Base-by-base conservation (phyloP, 495 filamentous ascomycete genomes). In the Aspergillus funiculosus region DNA sequence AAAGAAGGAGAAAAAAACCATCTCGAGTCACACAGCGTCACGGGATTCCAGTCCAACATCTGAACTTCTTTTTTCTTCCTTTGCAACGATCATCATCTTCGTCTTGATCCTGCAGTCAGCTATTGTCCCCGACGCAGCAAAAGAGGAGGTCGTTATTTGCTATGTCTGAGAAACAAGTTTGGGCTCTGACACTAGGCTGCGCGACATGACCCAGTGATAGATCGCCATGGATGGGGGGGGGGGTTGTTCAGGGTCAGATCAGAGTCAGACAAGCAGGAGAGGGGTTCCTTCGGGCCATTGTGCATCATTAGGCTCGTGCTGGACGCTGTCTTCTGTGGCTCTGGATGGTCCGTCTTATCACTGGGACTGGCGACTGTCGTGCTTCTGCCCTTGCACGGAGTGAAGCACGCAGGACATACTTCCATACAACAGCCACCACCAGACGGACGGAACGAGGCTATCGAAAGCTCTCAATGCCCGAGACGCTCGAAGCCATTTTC, bases 11-110 rank as follows among this genome's bases (percentile, higher is more conserved):
- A 14, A 11, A 39, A 29, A 35, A 44, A 30, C 24, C 32, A 28
- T 21, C 37, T 21, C 24, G 28, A 25, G 41, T 51, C 20, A 17
- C 48, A 51, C 48, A 35, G 41, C 48, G 24, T 51, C 48, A 51
- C 48, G 41, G 34, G 48, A 27, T n/a, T n/a, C n/a, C n/a, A n/a
- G n/a, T n/a, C n/a, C n/a, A n/a, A n/a, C n/a, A n/a, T n/a, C n/a
- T n/a, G n/a, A n/a, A n/a, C n/a, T n/a, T n/a, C n/a, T n/a, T n/a
- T n/a, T n/a, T n/a, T n/a, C n/a, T n/a, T n/a, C 34, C 27, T 5
- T 32, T 43, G 39, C 26, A 38, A 29, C 46, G 1, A 21, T 26
- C 15, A 21, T 5, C 26, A 18, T 48, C 37, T 22, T 41, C 24
- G 21, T 15, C 7, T n/a, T 36, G 25, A 43, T 15, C 39, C 20